Conservation (phyloP, 352 stramenopile genomes). For the Blastocystis sp. region DNA sequence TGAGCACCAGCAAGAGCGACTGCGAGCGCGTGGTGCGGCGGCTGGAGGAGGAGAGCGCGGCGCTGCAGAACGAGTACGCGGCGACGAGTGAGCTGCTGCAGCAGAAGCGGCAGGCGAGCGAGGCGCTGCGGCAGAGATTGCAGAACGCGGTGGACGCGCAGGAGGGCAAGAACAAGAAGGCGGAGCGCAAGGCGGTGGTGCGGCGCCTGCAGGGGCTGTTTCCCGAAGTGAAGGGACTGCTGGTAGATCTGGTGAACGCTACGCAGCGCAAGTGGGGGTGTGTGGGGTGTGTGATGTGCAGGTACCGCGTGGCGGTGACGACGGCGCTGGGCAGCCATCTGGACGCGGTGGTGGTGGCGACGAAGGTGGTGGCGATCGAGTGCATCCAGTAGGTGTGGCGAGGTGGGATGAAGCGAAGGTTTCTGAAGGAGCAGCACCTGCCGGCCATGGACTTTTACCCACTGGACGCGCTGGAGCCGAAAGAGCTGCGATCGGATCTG, state of each 20-base stretch:
- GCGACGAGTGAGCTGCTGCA: constrained; percentile 82
- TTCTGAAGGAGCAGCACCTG: constrained; percentile 86
- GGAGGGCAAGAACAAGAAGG: constrained; percentile 49
- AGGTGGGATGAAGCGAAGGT: background rate
- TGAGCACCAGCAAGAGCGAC: constrained; percentile 63
- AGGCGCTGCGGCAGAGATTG: constrained; percentile 63
- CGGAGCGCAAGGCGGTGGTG: constrained; percentile 73
- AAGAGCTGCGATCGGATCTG: constrained; percentile 80
- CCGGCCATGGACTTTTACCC: constrained; percentile 92
- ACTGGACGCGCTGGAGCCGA: constrained; percentile 87
- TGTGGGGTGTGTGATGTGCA: background rate
- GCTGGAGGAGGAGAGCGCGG: constrained; percentile 29
- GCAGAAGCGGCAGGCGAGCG: constrained; percentile 59
- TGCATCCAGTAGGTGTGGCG: constrained; percentile 81
- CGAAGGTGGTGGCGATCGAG: constrained; percentile 77
- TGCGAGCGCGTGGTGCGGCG: background rate
- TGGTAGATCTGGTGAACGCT: constrained; percentile 93
- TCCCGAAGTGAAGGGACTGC: constrained; percentile 85
- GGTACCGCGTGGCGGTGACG: constrained; percentile 94
- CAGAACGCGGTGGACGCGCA: constrained; percentile 42
- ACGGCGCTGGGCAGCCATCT: constrained; percentile 95
- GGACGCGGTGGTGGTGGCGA: constrained; percentile 87
- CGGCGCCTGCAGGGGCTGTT: constrained; percentile 77
- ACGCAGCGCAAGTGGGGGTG: constrained; percentile 78
- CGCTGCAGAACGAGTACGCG: constrained; percentile 74